phyloP scores from a whole-genome alignment of 108 stramenopile species.

The Nitzschia putrida region DNA sequence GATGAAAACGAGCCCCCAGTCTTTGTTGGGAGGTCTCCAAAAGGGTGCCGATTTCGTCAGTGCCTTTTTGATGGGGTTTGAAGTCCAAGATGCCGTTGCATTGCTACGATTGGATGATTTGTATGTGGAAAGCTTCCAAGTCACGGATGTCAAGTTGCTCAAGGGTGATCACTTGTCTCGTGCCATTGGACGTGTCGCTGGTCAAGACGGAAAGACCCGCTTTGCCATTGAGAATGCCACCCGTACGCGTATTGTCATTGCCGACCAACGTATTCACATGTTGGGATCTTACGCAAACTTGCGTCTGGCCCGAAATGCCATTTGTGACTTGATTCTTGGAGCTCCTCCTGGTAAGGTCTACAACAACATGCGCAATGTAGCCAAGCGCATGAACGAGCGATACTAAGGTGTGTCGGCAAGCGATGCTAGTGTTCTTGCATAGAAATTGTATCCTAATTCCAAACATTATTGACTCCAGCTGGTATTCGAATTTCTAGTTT shows the following conservation, averaged over 20 bases:
- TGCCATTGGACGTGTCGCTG: slow-evolving; percentile 97
- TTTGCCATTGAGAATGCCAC: slow-evolving; percentile 99
- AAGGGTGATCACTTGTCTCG: slow-evolving; percentile 95
- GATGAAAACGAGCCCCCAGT: slow-evolving; percentile 92
- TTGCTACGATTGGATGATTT: slow-evolving; percentile 97
- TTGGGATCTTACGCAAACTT: slow-evolving; percentile 95
- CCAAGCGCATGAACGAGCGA: slow-evolving; percentile 95
- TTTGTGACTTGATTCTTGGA: slow-evolving; percentile 98
- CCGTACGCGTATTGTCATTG: slow-evolving; percentile 95
- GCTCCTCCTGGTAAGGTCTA: slow-evolving; percentile 99
- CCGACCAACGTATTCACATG: slow-evolving; percentile 95
- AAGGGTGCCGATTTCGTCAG: slow-evolving; percentile 96
- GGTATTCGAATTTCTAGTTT: slow-evolving; percentile 26
- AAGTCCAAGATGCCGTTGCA: slow-evolving; percentile 97
- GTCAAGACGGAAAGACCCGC: slow-evolving; percentile 98
- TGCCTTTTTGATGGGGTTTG: slow-evolving; percentile 98
- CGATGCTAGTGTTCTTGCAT: not conserved
- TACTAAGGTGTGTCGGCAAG: slow-evolving; percentile 54
- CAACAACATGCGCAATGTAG: slow-evolving; percentile 99
- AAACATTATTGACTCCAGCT: slow-evolving; percentile 33
- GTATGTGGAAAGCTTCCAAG: slow-evolving; percentile 96
- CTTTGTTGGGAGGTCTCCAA: slow-evolving; percentile 86
- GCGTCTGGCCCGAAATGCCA: slow-evolving; percentile 96
- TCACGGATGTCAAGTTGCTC: slow-evolving; percentile 95
- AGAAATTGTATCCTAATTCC: slow-evolving; percentile 15